Evolutionary conservation across 257 asterid genomes (phyloP).

Genomic region (Orobanche coerulescens): DNA sequence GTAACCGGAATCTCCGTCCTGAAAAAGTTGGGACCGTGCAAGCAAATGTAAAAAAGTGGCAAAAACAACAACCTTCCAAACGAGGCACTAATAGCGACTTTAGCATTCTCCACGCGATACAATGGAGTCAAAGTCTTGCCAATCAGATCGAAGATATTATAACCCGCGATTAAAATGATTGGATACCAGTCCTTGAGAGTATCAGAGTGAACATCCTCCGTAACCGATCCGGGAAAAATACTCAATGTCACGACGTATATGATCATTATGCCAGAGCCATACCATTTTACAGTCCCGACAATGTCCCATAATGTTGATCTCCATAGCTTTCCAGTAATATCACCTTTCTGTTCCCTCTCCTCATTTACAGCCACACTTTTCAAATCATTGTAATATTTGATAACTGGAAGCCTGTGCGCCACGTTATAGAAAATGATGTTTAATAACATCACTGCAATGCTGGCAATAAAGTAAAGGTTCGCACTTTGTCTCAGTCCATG

Average conservation of each 20-base stretch:
- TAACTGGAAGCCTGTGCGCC: constrained; percentile 74
- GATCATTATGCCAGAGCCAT: constrained; percentile 48
- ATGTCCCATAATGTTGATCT: constrained; percentile 59
- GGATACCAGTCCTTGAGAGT: constrained; percentile 82
- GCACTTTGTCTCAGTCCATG: constrained; percentile 82
- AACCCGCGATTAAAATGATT: constrained; percentile 59
- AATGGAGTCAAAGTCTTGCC: constrained; percentile 68
- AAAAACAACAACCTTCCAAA: constrained; percentile 70
- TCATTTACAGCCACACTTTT: constrained; percentile 54
- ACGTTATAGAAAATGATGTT: constrained; percentile 67
- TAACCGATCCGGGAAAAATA: constrained; percentile 83
- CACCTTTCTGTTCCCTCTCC: constrained; percentile 70
- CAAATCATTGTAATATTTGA: constrained; percentile 56
- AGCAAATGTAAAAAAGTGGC: constrained; percentile 74
- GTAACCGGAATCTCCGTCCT: constrained; percentile 80
- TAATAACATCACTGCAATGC: constrained; percentile 56
- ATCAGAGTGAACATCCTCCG: constrained; percentile 87
- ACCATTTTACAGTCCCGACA: constrained; percentile 78
- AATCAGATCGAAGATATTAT: constrained; percentile 67
- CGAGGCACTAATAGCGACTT: constrained; percentile 53
- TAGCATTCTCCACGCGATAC: constrained; percentile 50
- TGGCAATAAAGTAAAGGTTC: constrained; percentile 72
- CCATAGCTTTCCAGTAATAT: constrained; percentile 56
- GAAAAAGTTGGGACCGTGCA: constrained; percentile 75
- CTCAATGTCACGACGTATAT: constrained; percentile 72